A percentile compares a stretch with the other conserved stretches of the same genome.
Evolutionary conservation across 495 filamentous ascomycete species (phyloP).

Genomic region (Trichoderma virens): DNA sequence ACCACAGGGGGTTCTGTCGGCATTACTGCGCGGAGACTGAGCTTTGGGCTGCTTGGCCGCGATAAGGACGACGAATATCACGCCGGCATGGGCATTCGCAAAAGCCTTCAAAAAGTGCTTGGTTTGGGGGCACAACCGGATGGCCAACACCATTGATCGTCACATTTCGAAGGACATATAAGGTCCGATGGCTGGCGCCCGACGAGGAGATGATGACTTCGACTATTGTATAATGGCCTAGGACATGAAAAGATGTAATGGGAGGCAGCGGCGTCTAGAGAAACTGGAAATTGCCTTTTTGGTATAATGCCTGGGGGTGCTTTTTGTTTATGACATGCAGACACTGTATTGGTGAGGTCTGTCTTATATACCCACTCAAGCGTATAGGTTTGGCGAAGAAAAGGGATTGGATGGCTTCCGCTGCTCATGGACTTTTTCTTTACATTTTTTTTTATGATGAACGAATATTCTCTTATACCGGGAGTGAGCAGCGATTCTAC

Average conservation of each 20-base stretch:
- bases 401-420: not conserved
- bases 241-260: not conserved
- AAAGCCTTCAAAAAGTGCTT: slow-evolving; percentile 16
- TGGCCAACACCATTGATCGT: not conserved
- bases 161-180: not conserved
- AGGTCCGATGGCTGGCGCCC: no score
- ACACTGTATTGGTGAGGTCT: not conserved
- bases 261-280: not conserved
- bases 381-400: not conserved
- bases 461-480: not conserved
- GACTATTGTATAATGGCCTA: not conserved
- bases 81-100: slow-evolving; percentile 13
- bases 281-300: not conserved
- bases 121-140: slow-evolving; percentile 15
- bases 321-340: not conserved
- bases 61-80: slow-evolving; percentile 14
- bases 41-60: slow-evolving; percentile 23
- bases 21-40: slow-evolving; percentile 26
- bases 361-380: not conserved
- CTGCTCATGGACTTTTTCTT: not conserved
- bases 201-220: no score
- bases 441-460: not conserved
- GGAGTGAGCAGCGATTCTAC: no score
- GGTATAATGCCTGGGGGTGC: not conserved
- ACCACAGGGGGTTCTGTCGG: slow-evolving; percentile 18